Evolutionary conservation across 1,139 yeast species (phyloP), one percentile per base, ranked within the genome.

Genomic region (Diutina ranongensis): DNA sequence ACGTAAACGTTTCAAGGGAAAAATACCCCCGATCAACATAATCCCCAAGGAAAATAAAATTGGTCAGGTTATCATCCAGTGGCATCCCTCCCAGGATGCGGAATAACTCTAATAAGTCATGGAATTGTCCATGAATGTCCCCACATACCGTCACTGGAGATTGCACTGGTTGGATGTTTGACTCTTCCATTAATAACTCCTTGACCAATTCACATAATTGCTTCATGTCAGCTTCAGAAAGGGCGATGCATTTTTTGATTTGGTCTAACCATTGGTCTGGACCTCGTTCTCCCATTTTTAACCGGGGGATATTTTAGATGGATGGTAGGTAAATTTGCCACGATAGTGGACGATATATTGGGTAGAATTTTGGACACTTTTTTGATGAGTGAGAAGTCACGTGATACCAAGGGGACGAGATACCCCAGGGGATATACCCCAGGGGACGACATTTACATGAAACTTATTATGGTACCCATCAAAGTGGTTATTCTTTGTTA

Each of bases 141-240:
- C 98, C 98, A 70, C 97, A 92, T 13, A 92, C 97, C 1, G 97
- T 88, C n/a, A 92, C 97, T 1, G 98, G 98, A 33, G 94, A 80
- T 61, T 83, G 87, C 13, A 92, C 97, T 0, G 98, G 97, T 59
- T 92, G 97, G 53, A 92, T 89, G 61, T 92, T 92, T 41, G 71
- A 57, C 41, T 59, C 63, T 45, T 59, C 63, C 63, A 59, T 59
- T 48, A 59, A 51, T 38, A 59, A 54, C 52, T 59, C 63, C 47
- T 59, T 59, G 45, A 60, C 97, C 68, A 84, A 76, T 64, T 92
- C 98, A 64, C 98, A 92, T 45, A 92, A 71, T 58, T 86, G 95
- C 60, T 92, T 92, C 97, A 92, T 89, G 61, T 92, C 97, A 48
- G 83, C 74, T 63, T 92, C 98, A 1, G 92, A 82, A 49, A 92